Evolutionary conservation across 1,284 basidiomycete genomes (phyloP), one percentile per base, ranked within the genome.

Genomic region (Ceratobasidium papillatum): DNA sequence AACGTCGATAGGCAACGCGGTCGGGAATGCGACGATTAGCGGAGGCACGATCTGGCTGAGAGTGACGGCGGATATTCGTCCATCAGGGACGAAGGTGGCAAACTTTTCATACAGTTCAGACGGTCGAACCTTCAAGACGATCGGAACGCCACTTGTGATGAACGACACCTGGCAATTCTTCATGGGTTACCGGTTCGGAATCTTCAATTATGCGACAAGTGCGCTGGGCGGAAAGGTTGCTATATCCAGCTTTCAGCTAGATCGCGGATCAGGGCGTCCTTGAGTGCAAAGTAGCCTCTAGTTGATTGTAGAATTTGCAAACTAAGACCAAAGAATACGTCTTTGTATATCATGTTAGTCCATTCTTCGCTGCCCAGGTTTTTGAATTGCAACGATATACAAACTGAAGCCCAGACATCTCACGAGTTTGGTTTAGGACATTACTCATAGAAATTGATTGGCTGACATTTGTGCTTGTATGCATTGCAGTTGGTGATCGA

Each of bases 241-340:
- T 4, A 75, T 78, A 22, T 52, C 73, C 22, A 75, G 83, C 83
- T 90, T 78, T 90, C 81, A 65, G 47, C 49, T 51, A 17, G 47
- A 51, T 17, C 19, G 8, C 52, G 65, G 64, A 30, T 25, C 41
- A 45, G 64, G 64, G 32, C 22, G 9, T 25, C 64, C 12, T 22
- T 27, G 2, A 17, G 45, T 17, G 51, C 43, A 11, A 22, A 19
- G 17, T 5, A 14, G 43, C 63, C 19, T 22, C 34, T n/a, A 22
- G 38, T 11, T n/a, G n/a, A n/a, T n/a, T n/a, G n/a, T n/a, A n/a
- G n/a, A n/a, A n/a, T n/a, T n/a, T n/a, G n/a, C n/a, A n/a, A n/a
- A n/a, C n/a, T n/a, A n/a, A n/a, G n/a, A n/a, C n/a, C n/a, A n/a
- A n/a, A n/a, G n/a, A n/a, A n/a, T n/a, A n/a, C n/a, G n/a, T n/a